Conservation (phyloP, 257 asterid genomes). For the Rehmannia glutinosa region DNA sequence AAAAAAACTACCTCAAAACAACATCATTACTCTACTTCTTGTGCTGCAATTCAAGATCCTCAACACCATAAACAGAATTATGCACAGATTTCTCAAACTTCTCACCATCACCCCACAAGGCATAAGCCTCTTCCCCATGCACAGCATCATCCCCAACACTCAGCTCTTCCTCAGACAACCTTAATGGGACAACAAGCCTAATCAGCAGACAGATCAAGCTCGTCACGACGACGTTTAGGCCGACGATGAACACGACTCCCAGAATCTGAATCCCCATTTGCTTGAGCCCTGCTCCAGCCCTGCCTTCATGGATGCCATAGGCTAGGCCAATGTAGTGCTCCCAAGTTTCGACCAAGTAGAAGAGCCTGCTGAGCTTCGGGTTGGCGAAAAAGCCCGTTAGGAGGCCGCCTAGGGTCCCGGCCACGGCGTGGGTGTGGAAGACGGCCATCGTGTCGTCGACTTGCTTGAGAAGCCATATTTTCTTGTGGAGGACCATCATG, state of each 20-base stretch:
- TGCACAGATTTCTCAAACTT: conserved; percentile 45
- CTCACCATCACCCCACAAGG: conserved; percentile 79
- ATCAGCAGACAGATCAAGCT: conserved; percentile 59
- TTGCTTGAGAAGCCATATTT: conserved; percentile 41
- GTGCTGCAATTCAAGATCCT: no score
- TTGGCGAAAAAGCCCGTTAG: conserved; percentile 70
- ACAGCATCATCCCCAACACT: conserved; percentile 60
- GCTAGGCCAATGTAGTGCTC: conserved; percentile 47
- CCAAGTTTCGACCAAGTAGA: conserved; percentile 35
- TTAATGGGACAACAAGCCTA: conserved; percentile 42
- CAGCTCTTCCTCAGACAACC: conserved; percentile 52
- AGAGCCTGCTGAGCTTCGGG: conserved; percentile 46
- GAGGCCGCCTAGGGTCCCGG: conserved; percentile 71
- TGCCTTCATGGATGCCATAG: conserved; percentile 51
- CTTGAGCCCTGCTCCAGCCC: conserved; percentile 36
- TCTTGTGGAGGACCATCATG: conserved; percentile 86
- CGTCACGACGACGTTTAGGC: conserved; percentile 43
- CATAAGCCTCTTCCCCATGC: conserved; percentile 83
- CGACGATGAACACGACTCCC: conserved; percentile 42
- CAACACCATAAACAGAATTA: conserved; percentile 32
- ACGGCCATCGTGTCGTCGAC: conserved; percentile 82
- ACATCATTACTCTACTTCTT: no score
- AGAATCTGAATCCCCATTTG: conserved; percentile 62
- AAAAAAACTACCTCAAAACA: no score
- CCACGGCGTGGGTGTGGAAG: no score